Percentiles rank a stretch among this genome's conserved stretches.
phyloP scores from a whole-genome alignment of 176 grass and related monocot species.

The Oropetium thomaeum region DNA sequence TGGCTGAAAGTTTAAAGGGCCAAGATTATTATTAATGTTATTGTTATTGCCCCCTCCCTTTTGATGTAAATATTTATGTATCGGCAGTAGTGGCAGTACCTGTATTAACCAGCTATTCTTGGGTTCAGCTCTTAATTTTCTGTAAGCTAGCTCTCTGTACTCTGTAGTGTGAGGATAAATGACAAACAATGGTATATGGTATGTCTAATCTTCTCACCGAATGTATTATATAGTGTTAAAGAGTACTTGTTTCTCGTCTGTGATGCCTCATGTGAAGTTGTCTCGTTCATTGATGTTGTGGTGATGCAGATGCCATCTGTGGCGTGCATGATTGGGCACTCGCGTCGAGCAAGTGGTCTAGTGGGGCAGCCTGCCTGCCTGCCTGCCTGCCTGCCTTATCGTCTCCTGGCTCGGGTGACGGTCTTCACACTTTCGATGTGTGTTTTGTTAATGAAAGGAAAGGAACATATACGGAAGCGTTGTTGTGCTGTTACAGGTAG shows the following conservation, averaged over 20 bases:
- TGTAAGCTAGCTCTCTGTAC: conserved; percentile 33
- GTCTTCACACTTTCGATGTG: background rate
- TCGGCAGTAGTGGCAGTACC: conserved; percentile 2
- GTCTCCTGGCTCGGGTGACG: background rate
- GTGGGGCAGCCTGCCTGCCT: background rate
- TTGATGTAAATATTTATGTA: conserved; percentile 57
- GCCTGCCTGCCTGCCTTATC: background rate
- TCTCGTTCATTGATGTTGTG: background rate
- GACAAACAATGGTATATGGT: conserved; percentile 39
- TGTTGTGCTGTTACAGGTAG: background rate
- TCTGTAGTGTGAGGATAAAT: conserved; percentile 32
- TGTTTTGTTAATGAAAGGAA: background rate
- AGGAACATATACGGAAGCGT: background rate
- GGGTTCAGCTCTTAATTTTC: conserved; percentile 10
- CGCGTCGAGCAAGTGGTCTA: background rate
- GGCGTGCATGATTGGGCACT: conserved; percentile 8
- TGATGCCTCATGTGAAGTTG: background rate
- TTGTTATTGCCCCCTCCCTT: background rate
- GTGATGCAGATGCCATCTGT: background rate
- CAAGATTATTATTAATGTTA: background rate
- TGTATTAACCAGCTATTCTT: conserved; percentile 53
- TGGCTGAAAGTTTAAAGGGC: conserved; percentile 37
- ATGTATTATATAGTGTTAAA: conserved; percentile 42
- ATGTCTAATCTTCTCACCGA: conserved; percentile 33
- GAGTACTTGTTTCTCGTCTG: background rate